phyloP scores from a whole-genome alignment of 192 early-diverging fungal genomes.

The Piromyces finnis region DNA sequence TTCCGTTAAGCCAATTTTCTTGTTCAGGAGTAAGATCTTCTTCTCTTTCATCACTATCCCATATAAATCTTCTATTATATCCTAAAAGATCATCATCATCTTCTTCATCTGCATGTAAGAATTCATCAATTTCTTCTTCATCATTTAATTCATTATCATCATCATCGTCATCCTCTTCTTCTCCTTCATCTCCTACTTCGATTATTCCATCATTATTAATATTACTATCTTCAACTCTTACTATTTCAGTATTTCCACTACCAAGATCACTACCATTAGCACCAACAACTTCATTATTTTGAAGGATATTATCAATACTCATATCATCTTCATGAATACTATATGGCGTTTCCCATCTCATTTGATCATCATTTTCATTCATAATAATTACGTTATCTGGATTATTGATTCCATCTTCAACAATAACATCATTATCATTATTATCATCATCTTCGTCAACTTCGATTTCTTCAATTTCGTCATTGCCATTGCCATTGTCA shows the following conservation, averaged over 20 bases:
- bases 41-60: conserved; percentile 6
- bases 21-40: conserved; percentile 11
- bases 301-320: conserved; percentile 16
- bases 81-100: conserved; percentile 17
- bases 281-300: conserved; percentile 15
- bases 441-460: conserved; percentile 29
- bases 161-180: conserved; percentile 30
- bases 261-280: conserved; percentile 7
- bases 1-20: conserved; percentile 13
- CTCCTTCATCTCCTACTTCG: conserved; percentile 28
- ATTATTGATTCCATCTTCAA: conserved; percentile 21
- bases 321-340: conserved; percentile 5
- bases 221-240: conserved; percentile 16
- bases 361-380: conserved; percentile 5
- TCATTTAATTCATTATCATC: conserved; percentile 28
- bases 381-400: conserved; percentile 4
- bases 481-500: not conserved
- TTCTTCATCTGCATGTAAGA: conserved; percentile 19
- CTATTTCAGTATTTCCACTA: not conserved
- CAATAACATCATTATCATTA: conserved; percentile 21
- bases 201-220: too few species aligned
- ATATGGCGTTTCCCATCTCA: not conserved
- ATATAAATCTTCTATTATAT: conserved; percentile 23
- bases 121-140: conserved; percentile 20
- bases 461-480: not conserved